Conservation (phyloP, 164 flowering plant genomes). For the Litsea cubeba region DNA sequence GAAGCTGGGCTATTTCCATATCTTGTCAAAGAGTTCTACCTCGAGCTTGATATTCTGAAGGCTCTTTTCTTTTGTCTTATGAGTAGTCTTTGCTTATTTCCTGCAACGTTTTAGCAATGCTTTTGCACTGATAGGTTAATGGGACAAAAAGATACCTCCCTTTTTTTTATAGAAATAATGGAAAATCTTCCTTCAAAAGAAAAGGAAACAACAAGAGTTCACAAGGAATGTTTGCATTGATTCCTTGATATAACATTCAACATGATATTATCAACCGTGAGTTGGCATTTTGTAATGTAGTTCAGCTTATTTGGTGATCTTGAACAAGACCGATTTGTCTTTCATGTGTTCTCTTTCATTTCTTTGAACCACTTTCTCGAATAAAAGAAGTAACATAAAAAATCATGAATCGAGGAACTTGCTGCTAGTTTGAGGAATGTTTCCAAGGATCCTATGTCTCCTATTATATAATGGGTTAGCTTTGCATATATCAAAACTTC, state of each 20-base stretch:
- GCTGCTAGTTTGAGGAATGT: neutral
- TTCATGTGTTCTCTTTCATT: too few relatives aligned
- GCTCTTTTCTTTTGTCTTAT: slow-evolving; percentile 5
- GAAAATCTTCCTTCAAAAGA: too few relatives aligned
- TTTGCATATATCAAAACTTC: too few relatives aligned
- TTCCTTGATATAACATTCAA: too few relatives aligned
- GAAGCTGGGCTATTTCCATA: neutral
- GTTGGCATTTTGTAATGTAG: neutral
- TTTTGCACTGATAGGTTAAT: neutral
- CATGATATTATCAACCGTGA: neutral
- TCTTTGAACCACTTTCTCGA: too few relatives aligned
- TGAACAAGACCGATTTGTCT: too few relatives aligned
- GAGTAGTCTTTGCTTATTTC: neutral
- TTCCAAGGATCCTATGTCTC: neutral
- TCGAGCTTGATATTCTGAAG: slow-evolving; percentile 2
- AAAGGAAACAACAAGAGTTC: neutral
- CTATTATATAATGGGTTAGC: too few relatives aligned
- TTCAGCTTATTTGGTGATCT: too few relatives aligned
- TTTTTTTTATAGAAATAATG: neutral
- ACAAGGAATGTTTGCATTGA: neutral
- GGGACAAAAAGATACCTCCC: too few relatives aligned
- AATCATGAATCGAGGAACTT: neutral
- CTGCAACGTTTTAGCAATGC: slow-evolving; percentile 11
- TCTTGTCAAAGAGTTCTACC: slow-evolving; percentile 3
- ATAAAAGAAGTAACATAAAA: too few relatives aligned